Percentiles rank a stretch among this genome's conserved stretches.
Evolutionary conservation across 306 rosid genomes (phyloP).

Genomic region (Medicago lupulina): DNA sequence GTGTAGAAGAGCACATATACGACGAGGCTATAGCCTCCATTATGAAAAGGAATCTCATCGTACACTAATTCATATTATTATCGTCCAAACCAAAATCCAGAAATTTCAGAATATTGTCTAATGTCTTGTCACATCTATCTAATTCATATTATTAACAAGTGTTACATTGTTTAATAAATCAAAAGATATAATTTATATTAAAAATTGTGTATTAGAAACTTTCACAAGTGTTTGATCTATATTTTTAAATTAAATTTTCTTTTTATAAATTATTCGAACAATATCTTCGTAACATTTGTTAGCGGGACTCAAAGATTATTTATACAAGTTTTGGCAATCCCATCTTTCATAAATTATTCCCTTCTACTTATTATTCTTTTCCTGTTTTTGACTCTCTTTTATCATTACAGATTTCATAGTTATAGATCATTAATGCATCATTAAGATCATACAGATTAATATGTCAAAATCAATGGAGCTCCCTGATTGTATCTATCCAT

Average conservation of each 20-base stretch:
- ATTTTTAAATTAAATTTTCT: no score
- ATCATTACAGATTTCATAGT: not conserved
- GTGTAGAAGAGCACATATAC: not conserved
- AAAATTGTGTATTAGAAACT: no score
- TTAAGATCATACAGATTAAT: not conserved
- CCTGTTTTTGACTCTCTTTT: slow-evolving; percentile 3
- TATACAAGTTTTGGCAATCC: slow-evolving; percentile 3
- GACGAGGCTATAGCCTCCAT: not conserved
- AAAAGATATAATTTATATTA: no score
- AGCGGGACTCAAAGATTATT: not conserved
- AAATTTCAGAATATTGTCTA: not conserved
- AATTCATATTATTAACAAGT: no score
- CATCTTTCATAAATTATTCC: not conserved
- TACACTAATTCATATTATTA: not conserved
- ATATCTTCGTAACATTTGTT: no score
- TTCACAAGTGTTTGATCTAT: no score
- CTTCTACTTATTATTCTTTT: not conserved
- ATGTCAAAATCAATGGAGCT: slow-evolving; percentile 66
- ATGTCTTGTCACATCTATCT: not conserved
- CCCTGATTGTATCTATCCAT: slow-evolving; percentile 70
- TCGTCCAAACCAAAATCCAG: not conserved
- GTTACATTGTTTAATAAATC: no score
- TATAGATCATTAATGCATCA: not conserved
- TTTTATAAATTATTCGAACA: no score
- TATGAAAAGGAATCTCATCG: not conserved